Conservation (phyloP, 768 basidiomycete species). For the Hericium rajendrae region DNA sequence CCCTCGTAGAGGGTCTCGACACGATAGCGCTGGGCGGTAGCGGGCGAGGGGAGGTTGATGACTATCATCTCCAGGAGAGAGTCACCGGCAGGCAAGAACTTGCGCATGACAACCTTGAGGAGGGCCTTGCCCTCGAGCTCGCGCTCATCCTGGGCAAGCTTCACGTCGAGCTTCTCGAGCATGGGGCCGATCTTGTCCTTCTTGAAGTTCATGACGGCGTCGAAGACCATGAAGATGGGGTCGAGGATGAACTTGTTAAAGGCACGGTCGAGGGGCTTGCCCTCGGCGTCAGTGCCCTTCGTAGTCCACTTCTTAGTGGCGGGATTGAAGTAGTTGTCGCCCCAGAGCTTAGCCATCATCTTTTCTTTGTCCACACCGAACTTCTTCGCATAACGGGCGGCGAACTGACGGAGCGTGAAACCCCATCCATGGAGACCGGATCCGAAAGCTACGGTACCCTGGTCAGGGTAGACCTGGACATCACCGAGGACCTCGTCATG, state of each 20-base stretch:
- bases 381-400: constrained; percentile 89
- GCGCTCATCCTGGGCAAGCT: constrained; percentile 78
- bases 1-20: constrained; percentile 99
- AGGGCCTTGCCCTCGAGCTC: constrained; percentile 93
- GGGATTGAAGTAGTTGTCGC: constrained; percentile 99
- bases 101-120: constrained; percentile 97
- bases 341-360: constrained; percentile 97
- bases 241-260: constrained; percentile 99
- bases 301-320: constrained; percentile 94
- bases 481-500: constrained; percentile 91
- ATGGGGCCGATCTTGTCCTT: constrained; percentile 78
- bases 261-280: constrained; percentile 91
- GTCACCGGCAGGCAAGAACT: constrained; percentile 99
- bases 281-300: constrained; percentile 61
- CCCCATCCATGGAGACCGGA: constrained; percentile 99
- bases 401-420: constrained; percentile 98
- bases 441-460: constrained; percentile 97
- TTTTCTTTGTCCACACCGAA: constrained; percentile 99
- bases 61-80: constrained; percentile 99
- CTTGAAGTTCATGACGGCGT: constrained; percentile 98
- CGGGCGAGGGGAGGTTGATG: constrained; percentile 96
- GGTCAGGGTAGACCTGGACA: constrained; percentile 97
- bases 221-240: constrained; percentile 98
- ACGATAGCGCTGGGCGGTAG: constrained; percentile 96
- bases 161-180: constrained; percentile 94